Percentiles rank a stretch among this genome's conserved stretches.
Evolutionary conservation across 345 rosid genomes (phyloP).

Genomic region (Gossypium turneri): DNA sequence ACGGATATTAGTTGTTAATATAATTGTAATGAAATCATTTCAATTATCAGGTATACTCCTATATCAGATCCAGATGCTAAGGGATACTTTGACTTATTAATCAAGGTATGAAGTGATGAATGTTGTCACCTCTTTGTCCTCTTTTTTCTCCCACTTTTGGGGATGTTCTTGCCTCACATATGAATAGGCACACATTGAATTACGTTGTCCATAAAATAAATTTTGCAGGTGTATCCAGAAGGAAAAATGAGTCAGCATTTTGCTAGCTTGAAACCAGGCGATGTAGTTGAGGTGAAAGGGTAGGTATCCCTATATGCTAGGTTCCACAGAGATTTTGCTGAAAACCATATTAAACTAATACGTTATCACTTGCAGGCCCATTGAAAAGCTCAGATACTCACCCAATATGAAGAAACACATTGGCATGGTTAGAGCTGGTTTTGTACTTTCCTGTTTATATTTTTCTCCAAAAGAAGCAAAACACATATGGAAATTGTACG

Average conservation of each 20-base stretch:
- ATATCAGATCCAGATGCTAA: conserved; percentile 86
- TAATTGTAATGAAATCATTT: not conserved
- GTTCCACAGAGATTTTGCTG: not conserved
- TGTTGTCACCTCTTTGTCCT: not conserved
- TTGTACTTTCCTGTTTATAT: conserved; percentile 2
- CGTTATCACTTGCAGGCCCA: conserved; percentile 60
- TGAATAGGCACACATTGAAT: conserved; percentile 3
- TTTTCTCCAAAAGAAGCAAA: not conserved
- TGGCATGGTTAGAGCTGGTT: conserved; percentile 75
- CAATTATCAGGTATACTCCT: conserved; percentile 72
- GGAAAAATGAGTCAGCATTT: conserved; percentile 99
- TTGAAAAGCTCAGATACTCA: conserved; percentile 80
- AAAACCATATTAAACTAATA: not conserved
- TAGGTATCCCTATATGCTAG: conserved; percentile 15
- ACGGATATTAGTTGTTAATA: not conserved
- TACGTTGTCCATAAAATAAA: not conserved
- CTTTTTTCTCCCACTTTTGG: not conserved
- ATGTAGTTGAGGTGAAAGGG: conserved; percentile 92
- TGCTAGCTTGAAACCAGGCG: conserved; percentile 89
- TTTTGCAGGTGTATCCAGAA: conserved; percentile 80
- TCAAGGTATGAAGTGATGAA: conserved; percentile 52
- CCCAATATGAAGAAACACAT: conserved; percentile 95
- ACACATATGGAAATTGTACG: not conserved
- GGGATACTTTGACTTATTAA: conserved; percentile 84
- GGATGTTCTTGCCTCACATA: conserved; percentile 3